Conservation (phyloP, 2,329 filamentous ascomycete species). For the Verticillium albo-atrum region DNA sequence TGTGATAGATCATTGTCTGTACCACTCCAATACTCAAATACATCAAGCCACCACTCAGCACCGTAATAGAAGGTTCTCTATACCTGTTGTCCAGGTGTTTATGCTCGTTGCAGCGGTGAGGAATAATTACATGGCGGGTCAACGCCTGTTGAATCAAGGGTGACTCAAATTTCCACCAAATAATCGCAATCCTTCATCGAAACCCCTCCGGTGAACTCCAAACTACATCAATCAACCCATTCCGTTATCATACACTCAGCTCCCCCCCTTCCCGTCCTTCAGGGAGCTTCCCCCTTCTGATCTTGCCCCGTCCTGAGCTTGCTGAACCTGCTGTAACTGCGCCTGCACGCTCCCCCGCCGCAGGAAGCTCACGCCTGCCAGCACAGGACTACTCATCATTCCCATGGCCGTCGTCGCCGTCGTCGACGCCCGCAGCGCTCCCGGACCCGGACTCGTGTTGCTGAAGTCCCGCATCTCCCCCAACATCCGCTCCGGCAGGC, state of each 20-base stretch:
- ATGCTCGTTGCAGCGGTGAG: no score
- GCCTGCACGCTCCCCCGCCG: slow-evolving; percentile 45
- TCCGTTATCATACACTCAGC: background rate
- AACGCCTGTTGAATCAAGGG: no score
- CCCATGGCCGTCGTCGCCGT: slow-evolving; percentile 17
- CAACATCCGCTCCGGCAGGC: slow-evolving; percentile 52
- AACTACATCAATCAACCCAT: background rate
- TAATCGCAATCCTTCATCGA: background rate
- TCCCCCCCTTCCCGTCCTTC: background rate
- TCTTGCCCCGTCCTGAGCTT: background rate
- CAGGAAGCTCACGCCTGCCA: slow-evolving; percentile 33
- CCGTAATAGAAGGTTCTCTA: no score
- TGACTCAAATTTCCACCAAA: no score
- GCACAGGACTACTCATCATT: slow-evolving; percentile 39
- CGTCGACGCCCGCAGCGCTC: slow-evolving; percentile 20
- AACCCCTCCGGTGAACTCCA: background rate
- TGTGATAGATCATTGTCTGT: no score
- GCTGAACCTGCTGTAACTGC: slow-evolving; percentile 1
- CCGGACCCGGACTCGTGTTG: slow-evolving; percentile 12
- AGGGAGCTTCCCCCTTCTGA: background rate
- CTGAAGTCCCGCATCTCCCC: slow-evolving; percentile 18
- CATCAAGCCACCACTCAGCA: no score
- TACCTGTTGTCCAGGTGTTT: no score
- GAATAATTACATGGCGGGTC: no score
- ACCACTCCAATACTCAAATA: no score